phyloP scores from a whole-genome alignment of 1,284 basidiomycete species.

The Phenoliferia sp. region DNA sequence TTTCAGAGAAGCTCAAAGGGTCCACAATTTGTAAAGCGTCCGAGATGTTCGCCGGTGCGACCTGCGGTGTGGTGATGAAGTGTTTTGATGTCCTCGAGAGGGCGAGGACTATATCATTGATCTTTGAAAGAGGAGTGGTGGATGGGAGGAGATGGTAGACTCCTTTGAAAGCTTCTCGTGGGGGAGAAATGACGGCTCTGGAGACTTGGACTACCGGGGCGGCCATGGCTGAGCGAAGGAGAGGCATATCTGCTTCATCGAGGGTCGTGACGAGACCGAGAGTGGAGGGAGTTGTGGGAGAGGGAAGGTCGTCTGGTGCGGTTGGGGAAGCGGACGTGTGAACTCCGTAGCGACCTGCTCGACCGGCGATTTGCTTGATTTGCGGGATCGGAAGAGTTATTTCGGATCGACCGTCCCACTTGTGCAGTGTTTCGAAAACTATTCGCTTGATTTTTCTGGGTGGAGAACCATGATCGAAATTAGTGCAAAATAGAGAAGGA shows the following conservation, averaged over 20 bases:
- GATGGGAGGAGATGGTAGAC: conserved; percentile 46
- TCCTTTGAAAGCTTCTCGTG: conserved; percentile 38
- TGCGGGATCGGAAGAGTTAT: conserved; percentile 65
- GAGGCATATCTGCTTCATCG: conserved; percentile 58
- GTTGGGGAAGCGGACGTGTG: conserved; percentile 45
- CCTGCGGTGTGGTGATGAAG: conserved; percentile 46
- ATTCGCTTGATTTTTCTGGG: conserved; percentile 86
- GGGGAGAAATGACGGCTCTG: conserved; percentile 46
- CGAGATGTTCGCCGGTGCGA: conserved; percentile 42
- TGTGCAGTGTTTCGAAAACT: conserved; percentile 71
- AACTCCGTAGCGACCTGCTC: conserved; percentile 86
- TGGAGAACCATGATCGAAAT: too few species aligned
- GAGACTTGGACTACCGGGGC: conserved; percentile 48
- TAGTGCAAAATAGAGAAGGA: too few species aligned
- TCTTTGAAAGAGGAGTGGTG: conserved; percentile 38
- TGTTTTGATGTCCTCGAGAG: conserved; percentile 51
- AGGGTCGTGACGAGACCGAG: conserved; percentile 58
- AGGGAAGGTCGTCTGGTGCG: conserved; percentile 45
- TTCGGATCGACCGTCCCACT: conserved; percentile 61
- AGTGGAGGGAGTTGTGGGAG: conserved; percentile 49
- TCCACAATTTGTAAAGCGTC: conserved; percentile 45
- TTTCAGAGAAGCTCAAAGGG: conserved; percentile 24
- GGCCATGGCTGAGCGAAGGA: conserved; percentile 51
- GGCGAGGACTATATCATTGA: conserved; percentile 51
- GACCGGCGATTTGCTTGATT: conserved; percentile 93